Conservation (phyloP, 306 rosid genomes). For the Psophocarpus tetragonolobus region DNA sequence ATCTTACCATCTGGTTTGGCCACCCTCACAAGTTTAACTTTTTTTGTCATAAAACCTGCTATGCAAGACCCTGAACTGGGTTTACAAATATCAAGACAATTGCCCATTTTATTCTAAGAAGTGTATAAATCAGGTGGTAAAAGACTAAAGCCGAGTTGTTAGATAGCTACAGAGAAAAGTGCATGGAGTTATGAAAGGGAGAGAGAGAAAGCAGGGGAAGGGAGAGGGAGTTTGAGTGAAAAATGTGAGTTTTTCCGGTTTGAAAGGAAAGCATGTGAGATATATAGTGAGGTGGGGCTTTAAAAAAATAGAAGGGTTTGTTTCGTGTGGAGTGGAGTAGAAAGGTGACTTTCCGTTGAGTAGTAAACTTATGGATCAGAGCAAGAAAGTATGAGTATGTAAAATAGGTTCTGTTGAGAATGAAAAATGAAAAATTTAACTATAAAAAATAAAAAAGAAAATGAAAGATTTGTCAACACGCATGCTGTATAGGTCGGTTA, state of each 20-base stretch:
- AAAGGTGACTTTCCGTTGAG: slow-evolving; percentile 39
- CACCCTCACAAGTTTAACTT: slow-evolving; percentile 43
- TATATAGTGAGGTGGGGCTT: slow-evolving; percentile 30
- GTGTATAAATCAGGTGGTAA: background rate
- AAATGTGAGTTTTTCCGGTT: background rate
- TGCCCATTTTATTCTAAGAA: slow-evolving; percentile 56
- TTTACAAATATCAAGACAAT: slow-evolving; percentile 40
- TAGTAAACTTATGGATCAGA: slow-evolving; percentile 27
- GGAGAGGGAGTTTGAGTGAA: slow-evolving; percentile 27
- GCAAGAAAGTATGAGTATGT: slow-evolving; percentile 7
- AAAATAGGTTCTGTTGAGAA: slow-evolving; percentile 17
- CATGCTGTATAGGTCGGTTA: slow-evolving; percentile 60
- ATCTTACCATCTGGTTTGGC: slow-evolving; percentile 60
- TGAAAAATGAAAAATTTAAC: slow-evolving; percentile 38
- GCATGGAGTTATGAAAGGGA: background rate
- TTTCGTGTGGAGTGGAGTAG: slow-evolving; percentile 51
- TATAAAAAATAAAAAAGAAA: too few relatives aligned
- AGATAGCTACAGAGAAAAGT: slow-evolving; percentile 12
- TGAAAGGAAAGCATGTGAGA: slow-evolving; percentile 38
- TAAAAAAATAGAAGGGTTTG: slow-evolving; percentile 37
- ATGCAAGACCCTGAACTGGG: background rate
- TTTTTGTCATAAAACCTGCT: background rate
- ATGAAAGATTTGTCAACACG: slow-evolving; percentile 63
- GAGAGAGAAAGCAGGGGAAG: slow-evolving; percentile 25
- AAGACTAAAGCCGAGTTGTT: slow-evolving; percentile 7